A percentile compares a stretch with the other conserved stretches of the same genome.
Evolutionary conservation across 140 eudicot genomes (phyloP).

Genomic region (Anethum foeniculum): DNA sequence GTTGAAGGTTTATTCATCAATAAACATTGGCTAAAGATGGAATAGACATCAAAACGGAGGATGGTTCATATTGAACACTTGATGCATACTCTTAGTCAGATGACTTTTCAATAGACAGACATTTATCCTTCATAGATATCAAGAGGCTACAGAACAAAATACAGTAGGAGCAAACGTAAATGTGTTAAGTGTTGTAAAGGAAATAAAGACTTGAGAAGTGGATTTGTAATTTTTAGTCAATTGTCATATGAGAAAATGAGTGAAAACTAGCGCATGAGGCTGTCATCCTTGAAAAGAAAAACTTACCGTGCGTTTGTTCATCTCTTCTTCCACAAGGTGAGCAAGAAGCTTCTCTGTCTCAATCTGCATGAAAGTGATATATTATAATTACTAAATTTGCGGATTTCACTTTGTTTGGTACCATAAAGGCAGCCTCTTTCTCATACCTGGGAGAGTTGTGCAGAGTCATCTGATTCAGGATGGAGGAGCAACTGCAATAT

Average conservation of each 20-base stretch:
- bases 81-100: background rate
- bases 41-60: background rate
- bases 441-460: constrained; percentile 80
- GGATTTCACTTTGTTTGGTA: background rate
- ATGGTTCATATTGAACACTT: background rate
- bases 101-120: background rate
- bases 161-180: background rate
- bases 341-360: constrained; percentile 98
- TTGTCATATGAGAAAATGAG: background rate
- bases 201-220: constrained; percentile 1
- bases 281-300: background rate
- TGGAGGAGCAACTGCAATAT: constrained; percentile 66
- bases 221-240: background rate
- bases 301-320: constrained; percentile 74
- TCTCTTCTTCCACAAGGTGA: constrained; percentile 95
- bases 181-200: background rate
- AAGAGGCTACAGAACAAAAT: background rate
- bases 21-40: background rate
- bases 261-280: background rate
- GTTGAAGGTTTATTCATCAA: background rate
- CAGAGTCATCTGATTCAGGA: constrained; percentile 75
- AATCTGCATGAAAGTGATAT: constrained; percentile 37
- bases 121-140: background rate
- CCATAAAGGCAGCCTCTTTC: background rate
- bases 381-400: background rate